Evolutionary conservation across 2,329 filamentous ascomycete genomes (phyloP).

Genomic region (Epichloe baconii): DNA sequence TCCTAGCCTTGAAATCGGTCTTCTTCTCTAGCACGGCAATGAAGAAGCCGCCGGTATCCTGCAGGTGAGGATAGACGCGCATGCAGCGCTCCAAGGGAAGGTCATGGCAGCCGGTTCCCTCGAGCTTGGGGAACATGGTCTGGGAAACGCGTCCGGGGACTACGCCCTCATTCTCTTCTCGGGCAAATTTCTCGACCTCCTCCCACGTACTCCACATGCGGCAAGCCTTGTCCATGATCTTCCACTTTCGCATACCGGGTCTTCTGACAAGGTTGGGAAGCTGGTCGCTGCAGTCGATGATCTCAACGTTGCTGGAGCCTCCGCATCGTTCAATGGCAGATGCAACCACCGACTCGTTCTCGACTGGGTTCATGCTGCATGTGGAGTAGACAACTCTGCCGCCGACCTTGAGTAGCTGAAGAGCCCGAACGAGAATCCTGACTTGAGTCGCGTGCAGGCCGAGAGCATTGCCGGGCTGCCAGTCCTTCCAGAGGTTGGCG

Average conservation of each 20-base stretch:
- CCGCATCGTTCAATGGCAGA: conserved; percentile 85
- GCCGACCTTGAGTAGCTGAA: conserved; percentile 93
- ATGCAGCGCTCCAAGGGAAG: conserved; percentile 83
- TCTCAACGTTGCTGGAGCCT: conserved; percentile 64
- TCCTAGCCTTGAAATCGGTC: conserved; percentile 66
- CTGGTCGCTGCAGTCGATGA: conserved; percentile 70
- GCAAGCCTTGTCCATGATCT: conserved; percentile 77
- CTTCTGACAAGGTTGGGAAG: conserved; percentile 65
- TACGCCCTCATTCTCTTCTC: conserved; percentile 39
- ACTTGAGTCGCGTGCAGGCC: conserved; percentile 80
- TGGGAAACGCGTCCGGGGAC: conserved; percentile 57
- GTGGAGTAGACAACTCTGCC: conserved; percentile 95
- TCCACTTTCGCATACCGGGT: conserved; percentile 71
- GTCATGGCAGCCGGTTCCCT: conserved; percentile 38
- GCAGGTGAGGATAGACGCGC: conserved; percentile 85
- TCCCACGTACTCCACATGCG: conserved; percentile 71
- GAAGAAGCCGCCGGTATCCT: conserved; percentile 96
- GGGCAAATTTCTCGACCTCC: conserved; percentile 59
- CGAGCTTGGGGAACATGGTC: conserved; percentile 68
- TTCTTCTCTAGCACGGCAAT: conserved; percentile 91
- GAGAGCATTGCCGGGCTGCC: conserved; percentile 76
- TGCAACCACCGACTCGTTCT: conserved; percentile 87
- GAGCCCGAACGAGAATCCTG: conserved; percentile 76
- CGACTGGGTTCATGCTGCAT: conserved; percentile 96
- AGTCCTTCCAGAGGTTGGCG: conserved; percentile 85